Base-by-base conservation (phyloP, 208 protist genomes). In the Wallacemonas sp. region DNA sequence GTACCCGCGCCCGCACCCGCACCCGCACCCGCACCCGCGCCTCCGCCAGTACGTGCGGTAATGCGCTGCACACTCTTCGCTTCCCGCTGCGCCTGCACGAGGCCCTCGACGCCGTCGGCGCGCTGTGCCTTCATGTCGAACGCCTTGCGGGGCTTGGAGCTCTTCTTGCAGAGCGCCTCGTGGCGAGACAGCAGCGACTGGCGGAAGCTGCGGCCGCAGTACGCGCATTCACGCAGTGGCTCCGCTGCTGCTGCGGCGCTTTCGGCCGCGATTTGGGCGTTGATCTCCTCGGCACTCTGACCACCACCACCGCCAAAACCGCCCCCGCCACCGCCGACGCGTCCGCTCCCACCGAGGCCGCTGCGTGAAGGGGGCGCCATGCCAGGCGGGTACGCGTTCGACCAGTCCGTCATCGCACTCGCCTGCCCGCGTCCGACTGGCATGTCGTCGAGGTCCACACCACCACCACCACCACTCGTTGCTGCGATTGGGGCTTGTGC, bases 101-200 rank as follows among this genome's bases (percentile, higher is more conserved):
- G 81, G 0, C 87, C 87, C 57, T 96, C 85, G 62, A 94, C 80
- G 1, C 85, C 86, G 1, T 89, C 82, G 58, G 90, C 39, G 0
- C 88, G 81, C 62, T 90, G 73, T 60, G 65, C 76, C 11, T 79
- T 87, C 77, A 84, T 81, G 70, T 96, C 75, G 55, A 96, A 94
- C 19, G 80, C 76, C 39, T 80, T 74, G 0, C 81, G 72, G 1
- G 78, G 78, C 75, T 92, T 90, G 24, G 77, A 76, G 21, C 44
- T 39, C 46, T 83, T 44, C 57, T 86, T 90, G 61, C 90, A 96
- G 8, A 81, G 65, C 21, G 60, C 73, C 70, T 90, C 80, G 72
- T 96, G 90, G 0, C 81, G 72, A 1, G 65, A 1, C 21, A 94
- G 61, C 11, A 92, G 67, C 8, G 88, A 92, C 11, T 68, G 49